These are phyloP conservation scores for Pezizomycotina sp. DNA, from an alignment of 2,329 filamentous ascomycete genomes.

Conservation along the genomic window DNA sequence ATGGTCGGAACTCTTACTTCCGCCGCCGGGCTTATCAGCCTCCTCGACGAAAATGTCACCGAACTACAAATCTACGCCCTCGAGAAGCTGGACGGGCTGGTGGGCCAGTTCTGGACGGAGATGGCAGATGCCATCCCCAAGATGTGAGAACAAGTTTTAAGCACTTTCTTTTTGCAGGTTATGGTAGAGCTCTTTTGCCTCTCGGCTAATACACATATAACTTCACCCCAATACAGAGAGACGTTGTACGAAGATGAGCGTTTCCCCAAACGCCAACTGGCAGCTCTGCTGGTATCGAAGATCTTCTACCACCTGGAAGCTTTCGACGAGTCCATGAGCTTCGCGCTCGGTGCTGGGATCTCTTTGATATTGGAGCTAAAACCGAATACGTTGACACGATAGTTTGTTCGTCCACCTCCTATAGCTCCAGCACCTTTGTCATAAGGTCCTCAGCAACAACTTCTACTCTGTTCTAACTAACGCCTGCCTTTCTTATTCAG, in stretches of 20 bases:
- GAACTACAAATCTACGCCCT: constrained; percentile 91
- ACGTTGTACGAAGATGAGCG: constrained; percentile 90
- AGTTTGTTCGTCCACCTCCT: constrained; percentile 43
- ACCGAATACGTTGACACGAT: constrained; percentile 98
- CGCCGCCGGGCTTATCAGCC: constrained; percentile 85
- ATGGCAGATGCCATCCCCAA: constrained; percentile 81
- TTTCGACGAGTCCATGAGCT: constrained; percentile 98
- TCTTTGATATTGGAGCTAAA: constrained; percentile 79
- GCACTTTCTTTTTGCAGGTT: constrained; percentile 1
- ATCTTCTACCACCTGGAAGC: constrained; percentile 98
- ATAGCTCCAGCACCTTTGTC: neutral
- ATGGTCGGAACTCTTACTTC: constrained; percentile 83
- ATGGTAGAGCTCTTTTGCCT: constrained; percentile 6
- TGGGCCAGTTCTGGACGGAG: constrained; percentile 95
- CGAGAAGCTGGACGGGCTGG: constrained; percentile 87
- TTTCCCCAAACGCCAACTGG: constrained; percentile 85
- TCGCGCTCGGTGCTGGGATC: constrained; percentile 83
- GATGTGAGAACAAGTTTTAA: constrained; percentile 49
- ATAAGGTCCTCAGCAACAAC: neutral
- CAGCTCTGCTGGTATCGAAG: constrained; percentile 87
- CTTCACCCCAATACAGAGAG: constrained; percentile 53
- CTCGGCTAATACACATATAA: constrained; percentile 5
- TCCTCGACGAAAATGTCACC: constrained; percentile 83
- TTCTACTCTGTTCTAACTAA: neutral
- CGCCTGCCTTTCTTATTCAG: constrained; percentile 27